A percentile compares a stretch with the other conserved stretches of the same genome.
Conservation (phyloP, 441 rosid genomes). For the Populus hybrid region DNA sequence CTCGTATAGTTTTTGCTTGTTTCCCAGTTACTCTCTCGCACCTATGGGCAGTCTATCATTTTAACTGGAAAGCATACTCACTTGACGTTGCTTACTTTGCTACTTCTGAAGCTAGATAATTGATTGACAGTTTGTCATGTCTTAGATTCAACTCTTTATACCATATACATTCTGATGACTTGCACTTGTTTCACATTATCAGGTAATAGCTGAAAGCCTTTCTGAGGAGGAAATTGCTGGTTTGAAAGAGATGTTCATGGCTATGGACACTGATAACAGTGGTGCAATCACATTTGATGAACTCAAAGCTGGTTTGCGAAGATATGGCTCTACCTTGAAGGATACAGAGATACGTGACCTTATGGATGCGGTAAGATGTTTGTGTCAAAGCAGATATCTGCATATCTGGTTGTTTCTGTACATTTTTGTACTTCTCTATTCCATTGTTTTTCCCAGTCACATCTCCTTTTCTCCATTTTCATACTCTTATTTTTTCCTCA, state of each 20-base stretch:
- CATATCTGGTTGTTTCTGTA: constrained; percentile 12
- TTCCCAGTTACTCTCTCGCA: no score
- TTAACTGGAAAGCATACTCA: not conserved
- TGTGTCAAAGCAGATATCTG: not conserved
- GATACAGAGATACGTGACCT: constrained; percentile 95
- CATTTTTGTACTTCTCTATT: not conserved
- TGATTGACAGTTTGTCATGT: not conserved
- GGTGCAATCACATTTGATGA: constrained; percentile 99
- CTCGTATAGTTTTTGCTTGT: not conserved
- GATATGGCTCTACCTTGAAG: constrained; percentile 97
- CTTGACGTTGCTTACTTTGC: not conserved
- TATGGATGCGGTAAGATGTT: constrained; percentile 84
- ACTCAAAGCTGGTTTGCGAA: constrained; percentile 95
- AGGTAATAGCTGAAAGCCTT: constrained; percentile 99
- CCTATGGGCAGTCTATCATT: not conserved
- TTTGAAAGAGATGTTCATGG: constrained; percentile 81
- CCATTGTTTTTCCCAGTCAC: not conserved
- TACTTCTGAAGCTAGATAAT: not conserved
- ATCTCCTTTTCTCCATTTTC: not conserved
- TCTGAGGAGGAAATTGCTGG: constrained; percentile 99
- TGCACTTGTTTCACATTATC: constrained; percentile 18
- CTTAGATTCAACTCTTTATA: not conserved
- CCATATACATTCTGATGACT: not conserved
- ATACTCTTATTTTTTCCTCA: not conserved
- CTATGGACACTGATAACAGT: constrained; percentile 97